Percentiles rank a stretch among this genome's conserved stretches.
Conservation (phyloP, 1,139 yeast genomes). For the Arxiozyma slooffiae region DNA sequence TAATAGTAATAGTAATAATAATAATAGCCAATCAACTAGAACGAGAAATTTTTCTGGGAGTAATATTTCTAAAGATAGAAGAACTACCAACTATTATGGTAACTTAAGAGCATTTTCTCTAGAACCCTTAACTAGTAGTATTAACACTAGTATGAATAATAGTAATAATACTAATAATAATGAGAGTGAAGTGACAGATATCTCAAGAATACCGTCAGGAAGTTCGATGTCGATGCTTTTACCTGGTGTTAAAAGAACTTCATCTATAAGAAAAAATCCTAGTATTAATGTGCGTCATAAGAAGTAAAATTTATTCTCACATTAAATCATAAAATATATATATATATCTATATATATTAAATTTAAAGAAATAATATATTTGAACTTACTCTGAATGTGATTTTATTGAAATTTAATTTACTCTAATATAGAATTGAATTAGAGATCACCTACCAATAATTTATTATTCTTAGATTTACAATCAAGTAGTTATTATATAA, state of each 20-base stretch:
- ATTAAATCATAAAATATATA: slow-evolving; percentile 7
- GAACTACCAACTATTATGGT: slow-evolving; percentile 22
- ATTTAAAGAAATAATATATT: no score
- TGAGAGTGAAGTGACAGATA: background rate
- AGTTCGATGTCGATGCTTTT: background rate
- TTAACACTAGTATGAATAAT: background rate
- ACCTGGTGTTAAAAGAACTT: slow-evolving; percentile 9
- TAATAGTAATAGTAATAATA: slow-evolving; percentile 1
- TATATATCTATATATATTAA: no score
- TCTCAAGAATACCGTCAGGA: background rate
- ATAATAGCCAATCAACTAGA: background rate
- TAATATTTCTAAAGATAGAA: slow-evolving; percentile 9
- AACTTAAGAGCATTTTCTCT: slow-evolving; percentile 5
- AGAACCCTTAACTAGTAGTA: background rate
- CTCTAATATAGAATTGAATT: no score
- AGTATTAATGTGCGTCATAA: background rate
- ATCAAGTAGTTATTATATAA: no score
- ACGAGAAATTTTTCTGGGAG: background rate
- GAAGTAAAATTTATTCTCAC: slow-evolving; percentile 16
- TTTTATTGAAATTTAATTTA: no score
- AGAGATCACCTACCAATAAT: no score
- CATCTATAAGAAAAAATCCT: background rate
- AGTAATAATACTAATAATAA: background rate
- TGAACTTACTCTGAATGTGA: no score
- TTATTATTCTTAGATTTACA: no score